Conservation (phyloP, 148 eudicot species). For the Drosera capensis region DNA sequence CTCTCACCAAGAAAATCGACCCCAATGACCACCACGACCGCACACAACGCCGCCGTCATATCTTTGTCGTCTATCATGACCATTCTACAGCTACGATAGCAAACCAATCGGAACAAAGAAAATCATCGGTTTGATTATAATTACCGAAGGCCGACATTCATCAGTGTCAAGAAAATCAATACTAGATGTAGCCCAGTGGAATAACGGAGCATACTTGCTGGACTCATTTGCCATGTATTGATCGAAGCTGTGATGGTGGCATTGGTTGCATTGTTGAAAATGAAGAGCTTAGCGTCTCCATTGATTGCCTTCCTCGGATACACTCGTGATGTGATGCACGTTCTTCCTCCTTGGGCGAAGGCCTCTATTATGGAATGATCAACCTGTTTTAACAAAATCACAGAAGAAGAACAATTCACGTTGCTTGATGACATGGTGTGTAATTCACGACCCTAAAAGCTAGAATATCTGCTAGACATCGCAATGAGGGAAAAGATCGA, state of each 20-base stretch:
- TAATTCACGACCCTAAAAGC: too few relatives aligned
- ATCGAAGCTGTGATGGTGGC: slow-evolving; percentile 33
- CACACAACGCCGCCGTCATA: too few relatives aligned
- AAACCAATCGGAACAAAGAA: too few relatives aligned
- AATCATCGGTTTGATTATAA: not conserved
- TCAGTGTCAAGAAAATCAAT: not conserved
- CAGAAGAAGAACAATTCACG: too few relatives aligned
- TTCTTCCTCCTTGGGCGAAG: slow-evolving; percentile 53
- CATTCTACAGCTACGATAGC: too few relatives aligned
- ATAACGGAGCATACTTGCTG: not conserved
- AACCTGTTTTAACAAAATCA: too few relatives aligned
- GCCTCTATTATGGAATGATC: slow-evolving; percentile 77
- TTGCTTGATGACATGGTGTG: too few relatives aligned
- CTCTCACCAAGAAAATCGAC: too few relatives aligned
- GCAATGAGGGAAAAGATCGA: not conserved
- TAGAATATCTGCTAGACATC: too few relatives aligned
- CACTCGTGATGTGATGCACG: slow-evolving; percentile 48
- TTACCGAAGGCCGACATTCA: not conserved
- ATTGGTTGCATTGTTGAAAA: slow-evolving; percentile 59
- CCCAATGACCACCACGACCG: too few relatives aligned
- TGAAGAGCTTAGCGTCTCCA: slow-evolving; percentile 25
- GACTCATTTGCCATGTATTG: slow-evolving; percentile 48
- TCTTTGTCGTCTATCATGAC: too few relatives aligned
- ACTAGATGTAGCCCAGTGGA: slow-evolving; percentile 1
- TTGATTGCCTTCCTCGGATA: slow-evolving; percentile 59